Base-by-base conservation (phyloP, 2,329 filamentous ascomycete genomes). In the Penicillium sp. region DNA sequence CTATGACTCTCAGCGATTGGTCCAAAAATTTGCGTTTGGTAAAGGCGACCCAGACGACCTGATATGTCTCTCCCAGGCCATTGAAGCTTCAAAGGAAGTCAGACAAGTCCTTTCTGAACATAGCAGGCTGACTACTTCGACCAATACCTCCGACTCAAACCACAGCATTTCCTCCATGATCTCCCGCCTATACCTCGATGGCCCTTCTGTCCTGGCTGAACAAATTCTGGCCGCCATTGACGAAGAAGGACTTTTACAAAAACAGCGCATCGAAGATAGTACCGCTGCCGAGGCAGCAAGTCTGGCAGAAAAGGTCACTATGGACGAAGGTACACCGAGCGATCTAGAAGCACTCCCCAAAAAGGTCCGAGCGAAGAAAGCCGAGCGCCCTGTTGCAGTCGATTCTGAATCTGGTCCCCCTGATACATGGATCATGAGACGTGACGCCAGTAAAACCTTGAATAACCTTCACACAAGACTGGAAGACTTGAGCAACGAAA, bases 1-100 rank as follows among this genome's bases (percentile, higher is more conserved):
- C 48, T 87, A 91, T 63, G 94, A 99, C 74, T 91, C 90, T 2
- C 88, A 95, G 66, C 88, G 94, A 1, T 79, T 99, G 3, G 86
- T 96, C 1, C 94, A 97, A 67, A 97, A 94, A 69, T 97, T 99
- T 71, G 89, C 93, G 0, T 83, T 97, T 8, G 92, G 93, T 10
- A 85, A 90, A 58, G 94, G 93, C n/a, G 89, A 96, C 66, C 83
- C 93, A 1, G 93, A 97, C 68, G 94, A 97, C 71, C 81, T 99
- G 36, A 79, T 97, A 41, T 88, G 86, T 46, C 79, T 99, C 13
- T 90, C 90, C 1, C 88, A 83, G 61, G 96, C 94, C 0, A 89
- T 97, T 55, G 75, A 83, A 48, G 86, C 89, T 5, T 92, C 90
- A 4, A 81, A 84, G 51, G 82, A 87, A 16, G 86, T 96, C 42